Evolutionary conservation across 768 basidiomycete genomes (phyloP).

Genomic region (Steccherinum ochraceum): DNA sequence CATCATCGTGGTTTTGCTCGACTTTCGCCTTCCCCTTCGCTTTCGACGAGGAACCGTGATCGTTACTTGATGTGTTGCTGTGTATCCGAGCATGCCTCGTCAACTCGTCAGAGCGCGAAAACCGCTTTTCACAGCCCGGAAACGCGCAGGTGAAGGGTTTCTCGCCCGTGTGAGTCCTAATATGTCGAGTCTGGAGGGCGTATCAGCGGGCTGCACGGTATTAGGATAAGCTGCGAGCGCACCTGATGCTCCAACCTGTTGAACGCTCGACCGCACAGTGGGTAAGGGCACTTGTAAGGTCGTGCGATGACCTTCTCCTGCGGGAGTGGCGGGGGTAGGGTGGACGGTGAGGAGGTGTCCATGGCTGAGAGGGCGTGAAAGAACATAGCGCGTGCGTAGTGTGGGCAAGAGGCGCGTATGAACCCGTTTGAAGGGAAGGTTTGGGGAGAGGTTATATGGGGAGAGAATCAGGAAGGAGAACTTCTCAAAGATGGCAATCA

Average conservation of each 20-base stretch:
- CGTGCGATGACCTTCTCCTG: conserved; percentile 43
- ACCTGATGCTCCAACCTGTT: conserved; percentile 96
- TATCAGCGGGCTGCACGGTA: conserved; percentile 1
- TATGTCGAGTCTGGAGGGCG: conserved; percentile 79
- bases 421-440: too few species aligned
- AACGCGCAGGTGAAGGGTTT: conserved; percentile 93
- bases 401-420: not conserved
- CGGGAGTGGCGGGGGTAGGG: conserved; percentile 16
- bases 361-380: not conserved
- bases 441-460: not conserved
- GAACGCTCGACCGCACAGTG: conserved; percentile 90
- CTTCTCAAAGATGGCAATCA: not conserved
- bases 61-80: conserved; percentile 43
- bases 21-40: conserved; percentile 22
- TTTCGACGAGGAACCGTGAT: conserved; percentile 8
- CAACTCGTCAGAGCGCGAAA: conserved; percentile 97
- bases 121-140: conserved; percentile 95
- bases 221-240: conserved; percentile 18
- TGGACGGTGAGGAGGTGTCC: conserved; percentile 9
- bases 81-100: conserved; percentile 96
- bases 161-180: conserved; percentile 97
- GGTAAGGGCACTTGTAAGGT: conserved; percentile 96
- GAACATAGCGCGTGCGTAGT: not conserved
- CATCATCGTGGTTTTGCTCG: conserved; percentile 22
- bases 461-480: not conserved